Conservation (phyloP, 768 basidiomycete genomes). For the Tubosaeta sp. region DNA sequence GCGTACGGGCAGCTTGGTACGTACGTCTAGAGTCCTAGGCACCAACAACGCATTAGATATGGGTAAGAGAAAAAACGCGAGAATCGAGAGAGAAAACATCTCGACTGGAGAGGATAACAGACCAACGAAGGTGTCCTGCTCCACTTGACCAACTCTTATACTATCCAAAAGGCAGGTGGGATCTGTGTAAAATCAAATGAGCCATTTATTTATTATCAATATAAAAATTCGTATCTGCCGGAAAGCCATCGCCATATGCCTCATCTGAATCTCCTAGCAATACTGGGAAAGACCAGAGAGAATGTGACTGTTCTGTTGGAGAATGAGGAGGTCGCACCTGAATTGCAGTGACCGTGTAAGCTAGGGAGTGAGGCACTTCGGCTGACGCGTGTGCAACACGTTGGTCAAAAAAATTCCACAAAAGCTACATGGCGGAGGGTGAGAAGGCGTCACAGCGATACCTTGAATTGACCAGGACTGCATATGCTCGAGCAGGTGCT, state of each 20-base stretch:
- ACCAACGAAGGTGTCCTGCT: no score
- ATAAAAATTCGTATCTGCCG: no score
- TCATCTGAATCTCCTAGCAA: neutral
- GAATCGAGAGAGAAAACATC: slow-evolving; percentile 7
- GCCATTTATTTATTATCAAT: no score
- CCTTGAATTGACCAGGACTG: neutral
- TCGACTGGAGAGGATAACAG: neutral
- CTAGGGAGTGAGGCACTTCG: neutral
- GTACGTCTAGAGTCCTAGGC: neutral
- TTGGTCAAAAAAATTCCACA: neutral
- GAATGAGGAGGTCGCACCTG: neutral
- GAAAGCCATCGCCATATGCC: no score
- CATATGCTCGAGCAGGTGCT: neutral
- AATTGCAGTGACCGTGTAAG: neutral
- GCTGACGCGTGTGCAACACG: neutral
- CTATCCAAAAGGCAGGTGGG: no score
- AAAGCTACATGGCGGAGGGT: neutral
- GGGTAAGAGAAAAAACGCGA: slow-evolving; percentile 10
- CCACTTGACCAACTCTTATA: no score
- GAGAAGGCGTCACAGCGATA: neutral
- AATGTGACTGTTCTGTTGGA: neutral
- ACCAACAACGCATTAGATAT: slow-evolving; percentile 4
- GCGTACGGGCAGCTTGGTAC: neutral
- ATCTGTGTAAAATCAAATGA: no score
- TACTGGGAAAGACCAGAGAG: neutral